Conservation (phyloP, 192 early-diverging fungal genomes). For the Gamsiella multidivaricata region DNA sequence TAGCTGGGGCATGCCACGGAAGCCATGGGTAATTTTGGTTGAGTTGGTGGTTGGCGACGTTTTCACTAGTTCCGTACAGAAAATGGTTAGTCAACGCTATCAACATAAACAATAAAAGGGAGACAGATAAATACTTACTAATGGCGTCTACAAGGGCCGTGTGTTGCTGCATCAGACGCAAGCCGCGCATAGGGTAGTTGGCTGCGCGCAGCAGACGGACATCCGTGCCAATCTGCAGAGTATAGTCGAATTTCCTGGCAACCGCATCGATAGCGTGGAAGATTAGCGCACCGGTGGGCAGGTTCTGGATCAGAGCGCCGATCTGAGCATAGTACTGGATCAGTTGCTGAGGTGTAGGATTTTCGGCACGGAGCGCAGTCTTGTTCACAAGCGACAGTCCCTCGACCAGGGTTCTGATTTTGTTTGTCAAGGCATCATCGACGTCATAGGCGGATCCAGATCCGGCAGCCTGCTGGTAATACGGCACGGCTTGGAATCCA, state of each 20-base stretch:
- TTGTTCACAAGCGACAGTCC: conserved; percentile 60
- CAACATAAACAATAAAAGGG: not conserved
- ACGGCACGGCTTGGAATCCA: conserved; percentile 60
- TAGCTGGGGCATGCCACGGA: conserved; percentile 69
- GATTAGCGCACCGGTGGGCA: conserved; percentile 69
- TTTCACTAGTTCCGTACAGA: conserved; percentile 31
- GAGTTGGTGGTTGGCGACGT: conserved; percentile 31
- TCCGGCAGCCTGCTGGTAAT: conserved; percentile 35
- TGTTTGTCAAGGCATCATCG: conserved; percentile 57
- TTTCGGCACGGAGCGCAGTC: conserved; percentile 41
- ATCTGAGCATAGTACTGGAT: conserved; percentile 47
- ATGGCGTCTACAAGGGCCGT: conserved; percentile 49
- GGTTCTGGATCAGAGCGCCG: conserved; percentile 53
- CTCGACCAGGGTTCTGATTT: conserved; percentile 50
- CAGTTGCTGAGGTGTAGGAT: conserved; percentile 24
- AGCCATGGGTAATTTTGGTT: conserved; percentile 69
- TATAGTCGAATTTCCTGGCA: conserved; percentile 59
- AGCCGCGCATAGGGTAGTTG: conserved; percentile 62
- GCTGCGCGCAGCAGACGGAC: conserved; percentile 48
- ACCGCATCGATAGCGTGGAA: conserved; percentile 63
- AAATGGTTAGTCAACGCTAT: not conserved
- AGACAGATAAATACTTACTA: conserved; percentile 44
- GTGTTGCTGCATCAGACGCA: conserved; percentile 62
- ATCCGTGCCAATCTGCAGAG: conserved; percentile 68
- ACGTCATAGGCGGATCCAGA: conserved; percentile 21